Base-by-base conservation (phyloP, 1,139 yeast genomes). In the Nadsonia commutata region DNA sequence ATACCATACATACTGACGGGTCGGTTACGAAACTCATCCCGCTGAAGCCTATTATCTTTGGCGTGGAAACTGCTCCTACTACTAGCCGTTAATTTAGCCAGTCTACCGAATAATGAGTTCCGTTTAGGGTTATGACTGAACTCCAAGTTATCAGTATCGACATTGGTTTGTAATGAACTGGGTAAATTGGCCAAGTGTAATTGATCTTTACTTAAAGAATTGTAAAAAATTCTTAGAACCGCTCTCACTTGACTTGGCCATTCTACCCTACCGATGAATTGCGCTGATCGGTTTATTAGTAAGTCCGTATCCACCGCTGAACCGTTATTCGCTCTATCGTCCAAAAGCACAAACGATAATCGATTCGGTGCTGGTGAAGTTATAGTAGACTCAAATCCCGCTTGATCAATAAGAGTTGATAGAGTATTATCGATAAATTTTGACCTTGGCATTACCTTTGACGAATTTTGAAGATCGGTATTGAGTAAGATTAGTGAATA, bases 401-500 rank as follows among this genome's bases (percentile, higher is more conserved):
- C 9, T 4, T 11, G 33, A 11, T 27, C 33, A 4, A 47, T 39
- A 36, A 59, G 53, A 1, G 63, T 54, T 27, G 53, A 56, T 45
- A 43, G 43, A 7, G 60, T 56, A 41, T 50, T 55, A n/a, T 48
- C 57, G 44, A 42, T 57, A 45, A 46, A 62, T 43, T 48, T 53
- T 42, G 48, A 53, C 53, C 51, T 55, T 46, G 54, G 60, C 58
- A 57, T 70, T 62, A 52, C 69, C 64, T 49, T 56, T 42, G 50
- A 49, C 22, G 54, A 45, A 13, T 60, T 60, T 46, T 63, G 59
- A 5, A 62, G 48, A 46, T 63, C 67, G 1, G 67, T 62, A 47
- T 84, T 84, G 46, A 83, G 66, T 46, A 85, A 68, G 45, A 84
- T 70, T 53, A 84, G 64, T 8, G 86, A 73, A 60, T 83, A 84